Base-by-base conservation (phyloP, 1,284 basidiomycete species). In the Trichosporon sp. region DNA sequence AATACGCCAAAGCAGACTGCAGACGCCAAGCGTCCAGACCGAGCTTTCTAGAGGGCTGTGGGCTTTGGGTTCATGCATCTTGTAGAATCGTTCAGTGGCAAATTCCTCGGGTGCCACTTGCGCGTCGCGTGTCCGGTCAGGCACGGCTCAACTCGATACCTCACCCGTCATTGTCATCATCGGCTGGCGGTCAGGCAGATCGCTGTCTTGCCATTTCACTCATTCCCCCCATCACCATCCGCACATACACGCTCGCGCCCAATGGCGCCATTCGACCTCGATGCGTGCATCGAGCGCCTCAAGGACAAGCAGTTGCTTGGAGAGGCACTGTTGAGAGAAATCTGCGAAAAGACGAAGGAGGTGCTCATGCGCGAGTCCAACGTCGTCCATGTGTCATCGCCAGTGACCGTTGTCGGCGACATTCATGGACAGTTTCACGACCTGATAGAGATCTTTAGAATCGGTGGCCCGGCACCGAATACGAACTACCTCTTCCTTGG, bases 381-480 rank as follows among this genome's bases (percentile, higher is more conserved):
- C 80, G 97, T 99, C 69, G 95, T 99, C 13, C 97, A 99, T 80
- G 92, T 99, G 76, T 91, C 90, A 72, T 92, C 95, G 1, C 97
- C 97, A n/a, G 95, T 99, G 58, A 99, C 97, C 0, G 97, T 99
- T 32, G 96, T 99, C 32, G 97, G 97, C 67, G 97, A 99, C 82
- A 99, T 99, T 67, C 96, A 99, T 83, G 96, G 80, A 18, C 96
- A 99, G 87, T 99, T 99, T 85, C 97, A 99, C 86, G 97, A 99
- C 86, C 87, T 99, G 76, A 92, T 99, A 80, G 96, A 99, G 85
- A 98, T 99, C 81, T 99, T 99, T 79, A 88, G 95, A 64, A 99
- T 99, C 87, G 96, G 97, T 63, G 96, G 96, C 44, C 93, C 94
- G 77, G 93, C 93, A 2, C 96, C 96, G 2, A 88, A 95, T 78